phyloP scores from a whole-genome alignment of 2,329 filamentous ascomycete genomes.

The Mycosphaerella sp. region DNA sequence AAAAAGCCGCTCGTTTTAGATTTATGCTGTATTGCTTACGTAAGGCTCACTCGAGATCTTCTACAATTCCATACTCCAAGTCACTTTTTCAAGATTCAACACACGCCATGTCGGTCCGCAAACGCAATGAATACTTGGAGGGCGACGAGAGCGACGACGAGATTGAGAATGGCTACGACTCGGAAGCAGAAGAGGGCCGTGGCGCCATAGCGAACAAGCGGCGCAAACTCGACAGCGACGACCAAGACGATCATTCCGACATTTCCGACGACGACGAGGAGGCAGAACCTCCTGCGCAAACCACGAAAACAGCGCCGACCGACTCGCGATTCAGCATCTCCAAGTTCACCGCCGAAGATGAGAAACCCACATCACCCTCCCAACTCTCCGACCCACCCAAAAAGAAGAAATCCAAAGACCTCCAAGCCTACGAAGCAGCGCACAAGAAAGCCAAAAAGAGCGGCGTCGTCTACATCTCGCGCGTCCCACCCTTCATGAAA shows the following conservation, averaged over 20 bases:
- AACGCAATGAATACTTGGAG: conserved; percentile 66
- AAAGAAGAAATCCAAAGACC: conserved; percentile 42
- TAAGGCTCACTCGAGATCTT: too few relatives aligned
- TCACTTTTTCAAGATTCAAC: background rate
- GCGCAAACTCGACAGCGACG: conserved; percentile 51
- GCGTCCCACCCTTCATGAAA: conserved; percentile 85
- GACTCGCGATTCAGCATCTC: conserved; percentile 18
- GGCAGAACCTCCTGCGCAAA: conserved; percentile 8
- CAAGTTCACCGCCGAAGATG: conserved; percentile 16
- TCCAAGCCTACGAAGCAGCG: conserved; percentile 62
- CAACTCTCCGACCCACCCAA: conserved; percentile 13
- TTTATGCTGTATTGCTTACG: too few relatives aligned
- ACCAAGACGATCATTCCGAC: conserved; percentile 29
- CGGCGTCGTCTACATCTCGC: conserved; percentile 76
- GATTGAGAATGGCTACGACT: conserved; percentile 54
- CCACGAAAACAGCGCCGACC: background rate
- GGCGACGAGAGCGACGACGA: conserved; percentile 41
- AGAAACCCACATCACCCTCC: conserved; percentile 23
- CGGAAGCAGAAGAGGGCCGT: conserved; percentile 63
- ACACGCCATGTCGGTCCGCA: conserved; percentile 59
- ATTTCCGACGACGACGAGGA: conserved; percentile 22
- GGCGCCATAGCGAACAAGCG: conserved; percentile 55
- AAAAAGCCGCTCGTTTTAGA: background rate
- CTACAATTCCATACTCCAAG: too few relatives aligned
- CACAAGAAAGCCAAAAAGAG: conserved; percentile 63